Evolutionary conservation across 768 basidiomycete genomes (phyloP), one percentile per base, ranked within the genome.

Genomic region (Strobilomyces echinocephalus): DNA sequence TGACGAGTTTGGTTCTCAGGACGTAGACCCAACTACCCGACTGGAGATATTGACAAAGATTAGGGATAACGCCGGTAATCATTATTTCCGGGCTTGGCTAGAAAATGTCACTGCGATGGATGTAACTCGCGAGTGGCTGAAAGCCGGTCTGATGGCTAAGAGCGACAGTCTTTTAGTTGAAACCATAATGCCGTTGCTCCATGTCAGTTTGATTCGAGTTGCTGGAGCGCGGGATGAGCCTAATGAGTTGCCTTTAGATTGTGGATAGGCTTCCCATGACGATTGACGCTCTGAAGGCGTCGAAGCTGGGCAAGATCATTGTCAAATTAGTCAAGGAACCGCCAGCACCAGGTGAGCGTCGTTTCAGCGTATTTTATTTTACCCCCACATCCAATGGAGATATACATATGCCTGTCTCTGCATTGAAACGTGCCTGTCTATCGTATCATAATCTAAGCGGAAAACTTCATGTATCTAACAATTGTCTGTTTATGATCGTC

Each of bases 1-100:
- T 35, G 74, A 73, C 39, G 78, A 83, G 42, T 86, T 76, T 65
- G 84, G 87, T 31, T 69, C 78, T 16, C 64, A 75, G 45, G 85
- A 89, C 24, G 82, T 89, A 21, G 85, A 89, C 51, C 71, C 79
- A 7, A 54, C 72, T n/a, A 77, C 77, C 18, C 84, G 91, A 6
- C 64, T 87, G 50, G 88, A 92, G 65, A 85, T 92, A 49, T 71
- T 93, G 51, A 86, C 84, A 16, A 85, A 83, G 70, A 87, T 92
- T 59, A 79, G 90, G 58, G 89, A 93, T 68, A 82, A 84, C 45
- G 91, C 91, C 28, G 87, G 83, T 39, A 89, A 91, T 64, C 87
- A 89, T 62, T 93, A 92, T 64, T 91, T 88, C 67, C 82, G 88
- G 40, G 89, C 88, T 5, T 92, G 90, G 89, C 79, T 82, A 15